Evolutionary conservation across 2,329 filamentous ascomycete genomes (phyloP), one percentile per base, ranked within the genome.

Genomic region (Myriosclerotinia duriaeana): DNA sequence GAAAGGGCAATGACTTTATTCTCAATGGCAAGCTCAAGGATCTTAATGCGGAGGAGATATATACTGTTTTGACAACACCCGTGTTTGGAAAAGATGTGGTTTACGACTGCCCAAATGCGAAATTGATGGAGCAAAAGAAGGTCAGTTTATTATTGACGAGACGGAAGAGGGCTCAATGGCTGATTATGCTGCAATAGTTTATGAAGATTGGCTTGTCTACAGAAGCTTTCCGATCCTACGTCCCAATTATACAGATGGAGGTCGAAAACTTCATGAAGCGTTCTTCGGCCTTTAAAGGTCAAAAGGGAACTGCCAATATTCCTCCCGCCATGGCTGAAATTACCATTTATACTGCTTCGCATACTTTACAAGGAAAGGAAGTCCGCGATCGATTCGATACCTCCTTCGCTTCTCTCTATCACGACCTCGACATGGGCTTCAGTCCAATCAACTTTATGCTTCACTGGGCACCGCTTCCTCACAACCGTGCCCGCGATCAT

Each of bases 51-150:
- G 93, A 96, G 79, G 92, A 97, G 74, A 91, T 96, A 70, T 96
- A 96, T 80, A 89, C 86, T 65, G 89, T 91, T 66, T 83, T 97
- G 69, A 88, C 85, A 8, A 87, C 85, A 30, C 86, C 86, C 34
- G 86, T 88, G 58, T 96, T 96, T 76, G 92, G 92, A 72, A 88
- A 87, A 73, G 89, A 93, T 79, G 92, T 96, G 36, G 91, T 96
- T 64, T 96, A 96, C 77, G 92, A 96, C 77, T 95, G 92, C 79
- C 91, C 92, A 53, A 96, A 96, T 77, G 84, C 91, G 67, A 96
- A 96, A 80, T 85, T 96, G 76, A 96, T 96, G 92, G 92, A 96
- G 81, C 92, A 96, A 83, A 96, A 96, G 83, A 95, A 94, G 87
- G 91, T 93, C 77, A 69, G 79, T 48, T 3, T 36, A 14, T 40